Base-by-base conservation (phyloP, 176 grass and related monocot species). In the Oryza longistaminata region DNA sequence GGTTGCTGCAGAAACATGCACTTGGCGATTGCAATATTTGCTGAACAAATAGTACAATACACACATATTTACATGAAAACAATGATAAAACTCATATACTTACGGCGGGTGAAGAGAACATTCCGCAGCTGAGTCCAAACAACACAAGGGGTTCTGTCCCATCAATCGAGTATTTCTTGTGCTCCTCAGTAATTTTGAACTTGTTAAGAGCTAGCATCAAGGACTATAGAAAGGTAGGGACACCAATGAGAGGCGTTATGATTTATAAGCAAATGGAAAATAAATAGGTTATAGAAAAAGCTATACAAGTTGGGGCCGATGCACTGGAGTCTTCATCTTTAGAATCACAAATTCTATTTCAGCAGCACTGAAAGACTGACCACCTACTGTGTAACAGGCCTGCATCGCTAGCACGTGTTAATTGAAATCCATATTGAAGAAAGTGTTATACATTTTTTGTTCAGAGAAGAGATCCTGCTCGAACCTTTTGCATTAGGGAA, bases 401-500 rank as follows among this genome's bases (percentile, higher is more conserved):
- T 99, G 91, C 79, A 79, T 9, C 60, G 68, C 69, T 73, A 33
- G 15, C 78, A 65, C 4, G 21, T 61, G 73, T 93, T 25, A 12
- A 19, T 75, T 43, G 73, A 66, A 58, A 81, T 50, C 74, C 33
- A 13, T 43, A 29, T 50, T 74, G 48, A 64, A 75, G 53, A 39
- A 80, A 80, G 33, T 24, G n/a, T 43, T 31, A 31, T 31, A 31
- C 29, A 31, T 3, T 75, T 70, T 71, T 49, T 64, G 50, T 71
- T 24, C 40, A 70, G 33, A 29, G 15, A 85, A 77, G 75, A 60
- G 65, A 75, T 77, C 33, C 65, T 70, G 49, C 21, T 82, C 73
- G 75, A 76, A 94, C 96, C 96, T 98, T 98, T 88, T 96, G 96
- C 96, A 98, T 98, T 11, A 96, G 88, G 86, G 96, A 98, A 73